These are phyloP conservation scores for Leishmania lainsoni DNA, from an alignment of 208 protist species.

Conservation along the genomic window DNA sequence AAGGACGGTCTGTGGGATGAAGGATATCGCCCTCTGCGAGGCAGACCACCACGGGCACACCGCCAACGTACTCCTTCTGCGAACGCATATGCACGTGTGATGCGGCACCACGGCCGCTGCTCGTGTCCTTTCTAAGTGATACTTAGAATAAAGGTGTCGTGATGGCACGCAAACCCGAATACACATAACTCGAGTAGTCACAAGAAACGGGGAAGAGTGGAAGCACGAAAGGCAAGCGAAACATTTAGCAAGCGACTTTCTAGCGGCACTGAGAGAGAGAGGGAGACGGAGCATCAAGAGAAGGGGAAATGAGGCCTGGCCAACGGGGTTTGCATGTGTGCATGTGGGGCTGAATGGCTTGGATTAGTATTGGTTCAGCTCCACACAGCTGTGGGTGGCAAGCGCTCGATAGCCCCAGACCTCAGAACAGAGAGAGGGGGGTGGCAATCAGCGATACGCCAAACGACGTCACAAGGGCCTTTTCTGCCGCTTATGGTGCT, in stretches of 20 bases:
- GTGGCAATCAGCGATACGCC: background rate
- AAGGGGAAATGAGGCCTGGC: background rate
- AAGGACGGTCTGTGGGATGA: constrained; percentile 38
- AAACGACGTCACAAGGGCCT: background rate
- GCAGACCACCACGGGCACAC: constrained; percentile 63
- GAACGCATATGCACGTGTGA: constrained; percentile 18
- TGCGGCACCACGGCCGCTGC: background rate
- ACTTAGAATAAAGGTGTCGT: background rate
- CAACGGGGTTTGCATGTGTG: background rate
- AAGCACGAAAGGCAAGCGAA: background rate
- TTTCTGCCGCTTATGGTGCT: background rate
- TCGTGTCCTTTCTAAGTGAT: background rate
- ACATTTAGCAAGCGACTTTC: background rate
- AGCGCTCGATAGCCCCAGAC: background rate
- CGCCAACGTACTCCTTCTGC: constrained; percentile 46
- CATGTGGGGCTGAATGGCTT: background rate
- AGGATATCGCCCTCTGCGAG: constrained; percentile 55
- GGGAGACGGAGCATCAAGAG: background rate
- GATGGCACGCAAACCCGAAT: background rate
- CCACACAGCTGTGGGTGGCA: background rate
- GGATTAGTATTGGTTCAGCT: too few relatives aligned
- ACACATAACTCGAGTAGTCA: background rate
- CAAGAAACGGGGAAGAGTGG: background rate
- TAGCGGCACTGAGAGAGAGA: background rate
- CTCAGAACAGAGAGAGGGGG: background rate